phyloP scores from a whole-genome alignment of 208 protist species.

The Phytomonas francai region DNA sequence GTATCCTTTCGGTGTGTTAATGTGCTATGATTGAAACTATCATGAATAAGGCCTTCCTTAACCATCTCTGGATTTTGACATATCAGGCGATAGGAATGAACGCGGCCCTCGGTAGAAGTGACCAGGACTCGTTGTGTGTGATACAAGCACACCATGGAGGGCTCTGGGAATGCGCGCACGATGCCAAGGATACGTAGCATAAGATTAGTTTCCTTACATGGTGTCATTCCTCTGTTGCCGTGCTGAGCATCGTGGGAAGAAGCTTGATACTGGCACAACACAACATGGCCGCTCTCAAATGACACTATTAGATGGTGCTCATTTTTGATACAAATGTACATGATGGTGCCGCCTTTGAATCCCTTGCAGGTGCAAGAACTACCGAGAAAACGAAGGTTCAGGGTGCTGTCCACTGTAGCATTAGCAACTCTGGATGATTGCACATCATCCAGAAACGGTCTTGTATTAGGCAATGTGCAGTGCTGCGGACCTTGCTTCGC shows the following conservation, averaged over 20 bases:
- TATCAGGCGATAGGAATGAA: conserved; percentile 52
- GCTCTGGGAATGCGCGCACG: conserved; percentile 63
- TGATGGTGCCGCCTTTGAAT: conserved; percentile 74
- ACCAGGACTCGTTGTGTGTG: conserved; percentile 25
- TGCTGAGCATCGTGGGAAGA: neutral
- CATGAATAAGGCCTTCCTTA: neutral
- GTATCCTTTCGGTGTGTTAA: neutral
- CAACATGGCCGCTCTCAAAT: conserved; percentile 78
- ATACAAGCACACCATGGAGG: conserved; percentile 57
- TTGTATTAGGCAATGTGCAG: neutral
- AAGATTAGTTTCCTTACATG: neutral
- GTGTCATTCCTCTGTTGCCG: neutral
- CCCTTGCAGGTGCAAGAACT: conserved; percentile 31
- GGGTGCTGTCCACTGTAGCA: neutral
- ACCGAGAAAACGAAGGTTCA: conserved; percentile 17
- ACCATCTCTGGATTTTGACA: neutral
- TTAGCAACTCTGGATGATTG: neutral
- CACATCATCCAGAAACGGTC: neutral
- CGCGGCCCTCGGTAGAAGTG: conserved; percentile 52
- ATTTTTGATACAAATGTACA: conserved; percentile 49
- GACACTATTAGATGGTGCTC: conserved; percentile 24
- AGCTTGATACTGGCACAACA: conserved; percentile 21
- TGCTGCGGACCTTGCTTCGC: neutral
- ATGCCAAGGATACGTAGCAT: conserved; percentile 19
- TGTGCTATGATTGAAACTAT: conserved; percentile 17